A percentile compares a stretch with the other conserved stretches of the same genome.
phyloP scores from a whole-genome alignment of 2,329 filamentous ascomycete species.

The Ascocoryne sarcoides region DNA sequence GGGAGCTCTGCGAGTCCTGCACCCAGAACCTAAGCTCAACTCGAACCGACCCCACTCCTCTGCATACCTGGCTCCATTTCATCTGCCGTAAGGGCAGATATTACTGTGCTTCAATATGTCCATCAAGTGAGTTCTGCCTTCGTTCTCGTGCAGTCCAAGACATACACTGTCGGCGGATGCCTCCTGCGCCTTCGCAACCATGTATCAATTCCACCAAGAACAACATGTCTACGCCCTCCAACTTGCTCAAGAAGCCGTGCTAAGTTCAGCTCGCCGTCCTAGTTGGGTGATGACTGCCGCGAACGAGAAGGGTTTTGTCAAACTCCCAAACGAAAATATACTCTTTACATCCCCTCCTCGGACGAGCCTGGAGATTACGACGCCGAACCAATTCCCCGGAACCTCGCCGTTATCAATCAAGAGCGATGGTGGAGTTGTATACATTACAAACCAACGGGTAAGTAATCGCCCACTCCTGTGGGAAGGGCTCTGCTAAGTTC shows the following conservation, averaged over 20 bases:
- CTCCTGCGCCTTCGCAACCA: constrained; percentile 9
- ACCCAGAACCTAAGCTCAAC: constrained; percentile 5
- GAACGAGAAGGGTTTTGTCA: constrained; percentile 62
- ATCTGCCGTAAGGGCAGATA: constrained; percentile 12
- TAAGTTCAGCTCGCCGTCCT: constrained; percentile 24
- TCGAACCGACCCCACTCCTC: constrained; percentile 12
- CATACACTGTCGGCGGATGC: constrained; percentile 5
- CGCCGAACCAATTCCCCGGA: constrained; percentile 49
- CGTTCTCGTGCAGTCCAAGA: neutral
- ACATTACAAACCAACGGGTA: constrained; percentile 81
- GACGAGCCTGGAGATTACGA: constrained; percentile 67
- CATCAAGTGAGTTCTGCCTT: constrained; percentile 39
- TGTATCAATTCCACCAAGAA: constrained; percentile 28
- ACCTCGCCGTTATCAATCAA: constrained; percentile 58
- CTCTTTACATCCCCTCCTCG: constrained; percentile 73
- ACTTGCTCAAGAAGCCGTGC: constrained; percentile 20
- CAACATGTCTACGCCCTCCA: constrained; percentile 24
- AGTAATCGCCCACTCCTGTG: constrained; percentile 28
- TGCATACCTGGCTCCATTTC: constrained; percentile 13
- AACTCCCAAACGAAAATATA: constrained; percentile 73
- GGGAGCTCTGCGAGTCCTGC: neutral
- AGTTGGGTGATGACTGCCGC: constrained; percentile 92
- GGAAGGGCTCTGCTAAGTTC: constrained; percentile 11
- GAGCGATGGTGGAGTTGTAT: constrained; percentile 65
- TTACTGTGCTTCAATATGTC: constrained; percentile 36